phyloP scores from a whole-genome alignment of 257 asterid genomes.

The Scutellaria baicalensis region DNA sequence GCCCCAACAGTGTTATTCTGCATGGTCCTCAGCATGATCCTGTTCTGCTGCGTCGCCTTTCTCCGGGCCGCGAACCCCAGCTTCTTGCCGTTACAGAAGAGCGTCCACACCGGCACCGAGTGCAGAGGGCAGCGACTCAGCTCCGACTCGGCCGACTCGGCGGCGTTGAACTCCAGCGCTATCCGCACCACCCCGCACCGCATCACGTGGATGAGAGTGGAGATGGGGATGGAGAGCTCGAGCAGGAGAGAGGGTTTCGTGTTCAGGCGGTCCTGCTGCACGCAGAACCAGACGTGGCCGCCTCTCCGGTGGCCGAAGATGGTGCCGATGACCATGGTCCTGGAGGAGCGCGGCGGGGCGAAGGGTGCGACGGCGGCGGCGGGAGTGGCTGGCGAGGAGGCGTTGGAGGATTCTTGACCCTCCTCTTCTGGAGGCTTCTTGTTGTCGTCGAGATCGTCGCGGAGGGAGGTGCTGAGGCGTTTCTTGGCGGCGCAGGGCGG shows the following conservation, averaged over 20 bases:
- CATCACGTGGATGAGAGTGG: constrained; percentile 81
- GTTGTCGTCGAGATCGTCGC: constrained; percentile 51
- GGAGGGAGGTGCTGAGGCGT: constrained; percentile 88
- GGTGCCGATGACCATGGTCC: constrained; percentile 90
- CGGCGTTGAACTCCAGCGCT: constrained; percentile 78
- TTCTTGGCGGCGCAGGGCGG: constrained; percentile 50
- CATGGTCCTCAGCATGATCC: constrained; percentile 69
- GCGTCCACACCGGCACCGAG: constrained; percentile 77
- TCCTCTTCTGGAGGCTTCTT: neutral
- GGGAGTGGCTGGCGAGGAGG: constrained; percentile 33
- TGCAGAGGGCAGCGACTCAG: constrained; percentile 57
- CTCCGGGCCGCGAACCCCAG: constrained; percentile 73
- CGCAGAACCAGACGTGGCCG: constrained; percentile 90
- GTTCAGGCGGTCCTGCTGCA: constrained; percentile 67
- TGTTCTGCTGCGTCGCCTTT: constrained; percentile 48
- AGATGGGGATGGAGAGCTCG: constrained; percentile 75
- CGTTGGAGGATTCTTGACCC: constrained; percentile 21
- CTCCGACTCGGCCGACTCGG: constrained; percentile 43
- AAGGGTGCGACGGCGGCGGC: constrained; percentile 25
- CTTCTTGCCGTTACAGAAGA: constrained; percentile 74
- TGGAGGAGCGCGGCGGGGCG: constrained; percentile 71
- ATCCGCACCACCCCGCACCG: constrained; percentile 65
- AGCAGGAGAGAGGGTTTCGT: constrained; percentile 64
- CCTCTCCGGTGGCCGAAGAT: constrained; percentile 84
- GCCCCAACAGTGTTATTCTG: constrained; percentile 82